Conservation (phyloP, 1,139 yeast genomes). For the Candida sanyaensis region DNA sequence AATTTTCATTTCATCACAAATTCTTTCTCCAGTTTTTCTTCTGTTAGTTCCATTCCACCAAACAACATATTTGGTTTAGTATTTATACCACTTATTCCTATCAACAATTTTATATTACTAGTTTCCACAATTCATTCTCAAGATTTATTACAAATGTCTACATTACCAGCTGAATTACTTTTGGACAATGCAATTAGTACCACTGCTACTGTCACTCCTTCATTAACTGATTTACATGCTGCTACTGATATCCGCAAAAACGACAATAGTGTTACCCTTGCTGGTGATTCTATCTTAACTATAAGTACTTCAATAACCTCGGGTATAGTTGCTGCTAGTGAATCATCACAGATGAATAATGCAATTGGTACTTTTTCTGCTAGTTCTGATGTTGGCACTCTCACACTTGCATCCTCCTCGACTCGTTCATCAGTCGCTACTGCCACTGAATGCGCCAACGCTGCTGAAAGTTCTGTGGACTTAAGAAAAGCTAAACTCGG, state of each 20-base stretch:
- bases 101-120: too few relatives aligned
- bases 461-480: neutral
- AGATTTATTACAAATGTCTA: neutral
- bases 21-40: neutral
- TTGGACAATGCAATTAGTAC: slow-evolving; percentile 3
- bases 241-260: slow-evolving; percentile 9
- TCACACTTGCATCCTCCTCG: slow-evolving; percentile 6
- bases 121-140: slow-evolving; percentile 1
- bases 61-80: neutral
- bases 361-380: slow-evolving; percentile 12
- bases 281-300: neutral
- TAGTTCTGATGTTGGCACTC: slow-evolving; percentile 12
- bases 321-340: slow-evolving; percentile 9
- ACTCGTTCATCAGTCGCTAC: neutral
- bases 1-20: neutral
- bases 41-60: neutral
- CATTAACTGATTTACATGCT: slow-evolving; percentile 12
- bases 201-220: slow-evolving; percentile 13
- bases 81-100: too few relatives aligned
- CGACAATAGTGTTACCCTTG: slow-evolving; percentile 5
- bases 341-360: slow-evolving; percentile 4
- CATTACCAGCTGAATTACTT: slow-evolving; percentile 8
- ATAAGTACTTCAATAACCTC: neutral
- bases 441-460: slow-evolving; percentile 1
- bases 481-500: slow-evolving; percentile 5